A percentile compares a stretch with the other conserved stretches of the same genome.
Conservation (phyloP, 768 basidiomycete genomes). For the Chalciporus piperatus region DNA sequence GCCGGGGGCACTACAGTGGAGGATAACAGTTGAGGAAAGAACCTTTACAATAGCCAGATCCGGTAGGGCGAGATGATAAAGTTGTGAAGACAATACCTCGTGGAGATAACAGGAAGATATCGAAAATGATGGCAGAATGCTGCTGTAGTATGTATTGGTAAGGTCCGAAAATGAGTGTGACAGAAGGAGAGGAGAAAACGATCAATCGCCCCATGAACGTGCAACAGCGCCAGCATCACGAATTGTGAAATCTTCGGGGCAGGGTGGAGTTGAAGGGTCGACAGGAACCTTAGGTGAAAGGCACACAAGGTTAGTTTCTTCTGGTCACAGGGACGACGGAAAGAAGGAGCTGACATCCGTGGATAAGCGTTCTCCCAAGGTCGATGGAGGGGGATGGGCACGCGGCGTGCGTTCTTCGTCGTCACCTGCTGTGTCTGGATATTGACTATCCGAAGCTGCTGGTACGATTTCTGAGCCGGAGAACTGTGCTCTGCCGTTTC, state of each 20-base stretch:
- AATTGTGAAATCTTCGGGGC: conserved; percentile 28
- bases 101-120: conserved; percentile 33
- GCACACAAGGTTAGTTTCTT: conserved; percentile 7
- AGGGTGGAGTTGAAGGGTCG: conserved; percentile 10
- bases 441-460: background rate
- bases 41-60: conserved; percentile 28
- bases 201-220: conserved; percentile 34
- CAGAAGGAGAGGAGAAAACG: conserved; percentile 8
- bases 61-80: conserved; percentile 21
- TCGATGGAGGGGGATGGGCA: background rate
- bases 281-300: conserved; percentile 7
- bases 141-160: conserved; percentile 16
- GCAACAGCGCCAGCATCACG: conserved; percentile 33
- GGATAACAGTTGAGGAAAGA: conserved; percentile 28
- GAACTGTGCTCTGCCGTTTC: conserved; percentile 1
- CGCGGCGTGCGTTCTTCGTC: conserved; percentile 5
- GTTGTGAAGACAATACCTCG: conserved; percentile 25
- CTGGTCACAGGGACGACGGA: background rate
- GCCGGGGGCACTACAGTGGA: conserved; percentile 21
- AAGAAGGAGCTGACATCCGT: conserved; percentile 14
- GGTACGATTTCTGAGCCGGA: background rate
- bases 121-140: conserved; percentile 18
- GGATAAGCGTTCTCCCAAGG: conserved; percentile 4
- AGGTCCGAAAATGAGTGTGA: conserved; percentile 34
- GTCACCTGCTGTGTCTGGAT: background rate